Evolutionary conservation across 306 rosid genomes (phyloP), one percentile per base, ranked within the genome.

Genomic region (Alnus glutinosa): DNA sequence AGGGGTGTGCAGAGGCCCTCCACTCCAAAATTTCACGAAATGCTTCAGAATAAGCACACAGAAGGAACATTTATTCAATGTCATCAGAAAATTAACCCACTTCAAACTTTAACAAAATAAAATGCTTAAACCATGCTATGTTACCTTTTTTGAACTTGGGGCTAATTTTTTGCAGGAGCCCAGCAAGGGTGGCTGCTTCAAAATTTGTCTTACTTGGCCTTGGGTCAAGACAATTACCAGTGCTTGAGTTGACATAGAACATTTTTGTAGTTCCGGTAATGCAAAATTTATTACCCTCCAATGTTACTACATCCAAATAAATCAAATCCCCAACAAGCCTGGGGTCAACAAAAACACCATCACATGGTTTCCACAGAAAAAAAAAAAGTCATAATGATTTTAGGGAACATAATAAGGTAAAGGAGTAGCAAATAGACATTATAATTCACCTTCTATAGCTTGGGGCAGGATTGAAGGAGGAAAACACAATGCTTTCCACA

Each of bases 321-420:
- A 96, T 90, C 88, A 96, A 87, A 88, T 96, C 99, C 73, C 99
- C 99, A 75, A 89, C 90, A 47, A 96, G 97, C 94, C 99, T 96
- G 85, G 61, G 74, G 63, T 75, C 67, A 88, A 48, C 75, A 81
- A 80, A 34, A 87, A 75, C 34, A 79, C 62, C 75, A 11, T 67
- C 2, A 77, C 13, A 48, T 36, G 14, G n/a, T 57, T 81, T 49
- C 34, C 64, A 79, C 18, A 64, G 36, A 66, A 71, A 11, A 47
- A 64, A 61, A 73, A 13, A 39, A 59, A 59, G 37, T 18, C 37
- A n/a, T 19, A 44, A 57, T 13, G 57, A 9, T 69, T 79, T 63
- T 73, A 70, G 70, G 19, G 52, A 52, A 57, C 44, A 42, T 57
- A 63, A 68, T 49, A 75, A 55, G 62, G 69, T 28, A 75, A 75